phyloP scores from a whole-genome alignment of 2,329 filamentous ascomycete species.

The Fusarium sp. region DNA sequence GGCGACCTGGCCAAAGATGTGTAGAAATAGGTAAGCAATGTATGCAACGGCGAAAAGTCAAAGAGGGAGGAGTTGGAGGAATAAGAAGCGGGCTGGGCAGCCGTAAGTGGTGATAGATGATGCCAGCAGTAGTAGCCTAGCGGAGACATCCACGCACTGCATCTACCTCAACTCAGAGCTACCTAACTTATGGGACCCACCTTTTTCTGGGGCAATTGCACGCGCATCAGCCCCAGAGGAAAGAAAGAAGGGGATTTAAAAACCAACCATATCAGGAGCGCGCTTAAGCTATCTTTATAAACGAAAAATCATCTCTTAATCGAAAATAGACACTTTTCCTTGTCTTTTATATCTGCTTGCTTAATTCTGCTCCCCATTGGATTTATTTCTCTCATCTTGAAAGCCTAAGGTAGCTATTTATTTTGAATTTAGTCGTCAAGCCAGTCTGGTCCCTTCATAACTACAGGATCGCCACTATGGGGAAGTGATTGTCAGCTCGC shows the following conservation, averaged over 20 bases:
- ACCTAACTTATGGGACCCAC: slow-evolving; percentile 23
- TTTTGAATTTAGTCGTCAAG: not conserved
- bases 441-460: not conserved
- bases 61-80: slow-evolving; percentile 34
- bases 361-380: not conserved
- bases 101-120: slow-evolving; percentile 44
- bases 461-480: not conserved
- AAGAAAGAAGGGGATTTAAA: not conserved
- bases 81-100: slow-evolving; percentile 37
- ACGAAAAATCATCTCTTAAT: not conserved
- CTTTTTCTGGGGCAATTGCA: slow-evolving; percentile 35
- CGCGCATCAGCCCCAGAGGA: slow-evolving; percentile 1
- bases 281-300: not conserved
- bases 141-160: slow-evolving; percentile 16
- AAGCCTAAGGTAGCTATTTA: not conserved
- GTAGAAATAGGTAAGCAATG: slow-evolving; percentile 5
- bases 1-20: slow-evolving; percentile 14
- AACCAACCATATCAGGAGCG: slow-evolving; percentile 2
- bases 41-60: slow-evolving; percentile 27
- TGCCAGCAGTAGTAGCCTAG: slow-evolving; percentile 50
- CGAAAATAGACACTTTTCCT: not conserved
- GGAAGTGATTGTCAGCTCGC: slow-evolving; percentile 4
- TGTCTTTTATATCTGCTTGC: too few species aligned
- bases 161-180: slow-evolving; percentile 18
- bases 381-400: not conserved